Conservation (phyloP, 129 eudicot genomes). For the Calendula officinalis region DNA sequence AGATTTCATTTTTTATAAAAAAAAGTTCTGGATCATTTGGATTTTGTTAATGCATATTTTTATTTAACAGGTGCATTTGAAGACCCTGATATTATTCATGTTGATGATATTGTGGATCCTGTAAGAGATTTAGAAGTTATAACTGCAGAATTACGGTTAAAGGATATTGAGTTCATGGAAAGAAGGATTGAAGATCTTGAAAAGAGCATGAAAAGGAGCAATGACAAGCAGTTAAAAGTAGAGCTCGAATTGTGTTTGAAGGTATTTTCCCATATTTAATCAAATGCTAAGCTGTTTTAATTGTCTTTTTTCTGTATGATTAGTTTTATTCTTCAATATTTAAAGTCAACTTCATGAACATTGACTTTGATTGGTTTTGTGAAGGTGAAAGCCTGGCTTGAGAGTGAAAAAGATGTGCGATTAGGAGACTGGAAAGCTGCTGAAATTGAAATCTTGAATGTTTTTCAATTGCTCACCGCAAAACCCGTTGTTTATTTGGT, state of each 20-base stretch:
- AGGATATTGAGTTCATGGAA: constrained; percentile 95
- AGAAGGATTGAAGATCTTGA: constrained; percentile 87
- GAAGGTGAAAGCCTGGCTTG: constrained; percentile 75
- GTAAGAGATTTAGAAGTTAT: constrained; percentile 90
- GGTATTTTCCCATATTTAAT: constrained; percentile 40
- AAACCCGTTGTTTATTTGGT: constrained; percentile 98
- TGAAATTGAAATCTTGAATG: constrained; percentile 82
- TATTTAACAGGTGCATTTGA: constrained; percentile 84
- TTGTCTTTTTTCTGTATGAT: not conserved
- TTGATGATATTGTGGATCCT: constrained; percentile 93
- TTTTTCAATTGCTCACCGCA: constrained; percentile 96
- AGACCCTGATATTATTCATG: constrained; percentile 94
- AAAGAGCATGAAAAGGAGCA: constrained; percentile 99
- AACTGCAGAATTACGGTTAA: constrained; percentile 65
- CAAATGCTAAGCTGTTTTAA: not conserved
- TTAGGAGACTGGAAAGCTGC: constrained; percentile 98
- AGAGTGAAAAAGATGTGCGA: constrained; percentile 82
- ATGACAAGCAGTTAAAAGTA: constrained; percentile 89
- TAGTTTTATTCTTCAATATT: not conserved
- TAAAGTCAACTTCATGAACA: not conserved
- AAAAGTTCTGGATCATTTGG: constrained; percentile 3
- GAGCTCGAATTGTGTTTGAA: constrained; percentile 78
- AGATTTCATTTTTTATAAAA: constrained; percentile 37
- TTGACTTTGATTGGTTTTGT: constrained; percentile 12
- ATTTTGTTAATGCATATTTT: constrained; percentile 1